These are phyloP conservation scores for Tausonia pullulans DNA, from an alignment of 1,284 basidiomycete genomes.

Conservation along the genomic window DNA sequence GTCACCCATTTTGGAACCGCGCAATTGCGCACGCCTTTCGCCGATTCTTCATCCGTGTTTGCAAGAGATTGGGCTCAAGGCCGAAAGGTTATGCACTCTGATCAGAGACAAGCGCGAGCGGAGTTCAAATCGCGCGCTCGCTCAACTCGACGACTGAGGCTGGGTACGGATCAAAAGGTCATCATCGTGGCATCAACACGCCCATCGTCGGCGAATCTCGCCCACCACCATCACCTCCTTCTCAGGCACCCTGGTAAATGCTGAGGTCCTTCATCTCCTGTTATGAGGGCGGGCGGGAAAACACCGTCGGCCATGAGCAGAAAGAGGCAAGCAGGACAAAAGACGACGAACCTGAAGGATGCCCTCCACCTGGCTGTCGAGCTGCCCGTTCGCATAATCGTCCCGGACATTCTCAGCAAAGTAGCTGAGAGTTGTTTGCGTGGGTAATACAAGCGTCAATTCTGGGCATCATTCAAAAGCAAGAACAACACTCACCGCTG, in stretches of 20 bases:
- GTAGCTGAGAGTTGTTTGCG: slow-evolving; percentile 45
- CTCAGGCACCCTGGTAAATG: slow-evolving; percentile 53
- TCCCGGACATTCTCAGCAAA: slow-evolving; percentile 82
- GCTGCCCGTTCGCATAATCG: slow-evolving; percentile 90
- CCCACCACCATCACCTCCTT: neutral
- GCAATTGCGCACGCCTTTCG: no score
- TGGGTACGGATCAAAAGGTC: no score
- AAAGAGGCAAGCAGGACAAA: neutral
- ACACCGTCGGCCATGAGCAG: slow-evolving; percentile 56
- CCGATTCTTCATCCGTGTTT: no score
- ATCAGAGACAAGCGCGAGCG: no score
- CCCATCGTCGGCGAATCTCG: no score
- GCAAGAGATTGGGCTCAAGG: no score
- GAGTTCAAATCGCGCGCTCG: no score
- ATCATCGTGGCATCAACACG: no score
- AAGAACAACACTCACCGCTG: slow-evolving; percentile 54
- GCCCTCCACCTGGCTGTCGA: slow-evolving; percentile 71
- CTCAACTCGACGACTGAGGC: no score
- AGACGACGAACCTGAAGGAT: slow-evolving; percentile 8
- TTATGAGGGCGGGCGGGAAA: slow-evolving; percentile 41
- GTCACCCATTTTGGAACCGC: no score
- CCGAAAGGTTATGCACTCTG: no score
- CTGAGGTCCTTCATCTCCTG: slow-evolving; percentile 94
- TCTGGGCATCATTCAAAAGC: neutral
- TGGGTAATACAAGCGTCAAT: neutral